Percentiles rank a stretch among this genome's conserved stretches.
These are phyloP conservation scores for Ascochyta rabiei DNA, from an alignment of 2,329 filamentous ascomycete genomes.

Conservation along the genomic window DNA sequence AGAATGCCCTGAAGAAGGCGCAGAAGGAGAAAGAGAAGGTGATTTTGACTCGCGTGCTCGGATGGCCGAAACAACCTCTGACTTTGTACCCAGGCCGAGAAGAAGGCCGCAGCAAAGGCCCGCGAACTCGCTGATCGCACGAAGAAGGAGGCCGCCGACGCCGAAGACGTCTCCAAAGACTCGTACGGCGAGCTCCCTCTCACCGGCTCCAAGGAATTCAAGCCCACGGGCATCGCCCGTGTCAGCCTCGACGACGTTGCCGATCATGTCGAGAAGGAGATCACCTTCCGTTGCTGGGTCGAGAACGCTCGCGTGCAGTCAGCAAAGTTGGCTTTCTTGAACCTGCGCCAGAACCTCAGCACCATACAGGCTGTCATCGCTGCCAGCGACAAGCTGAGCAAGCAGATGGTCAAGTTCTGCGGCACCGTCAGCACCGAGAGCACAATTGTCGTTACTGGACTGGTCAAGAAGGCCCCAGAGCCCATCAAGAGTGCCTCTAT, in stretches of 20 bases:
- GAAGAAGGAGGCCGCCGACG: slow-evolving; percentile 68
- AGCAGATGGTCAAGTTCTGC: slow-evolving; percentile 95
- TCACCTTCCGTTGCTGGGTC: slow-evolving; percentile 80
- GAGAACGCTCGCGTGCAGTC: slow-evolving; percentile 88
- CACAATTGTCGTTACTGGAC: slow-evolving; percentile 80
- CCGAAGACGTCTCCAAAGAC: slow-evolving; percentile 70
- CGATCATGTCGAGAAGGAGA: slow-evolving; percentile 50
- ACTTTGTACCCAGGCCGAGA: slow-evolving; percentile 41
- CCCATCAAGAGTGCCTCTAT: slow-evolving; percentile 88
- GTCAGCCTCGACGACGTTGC: slow-evolving; percentile 61
- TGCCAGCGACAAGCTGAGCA: slow-evolving; percentile 67
- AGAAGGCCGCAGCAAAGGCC: slow-evolving; percentile 49
- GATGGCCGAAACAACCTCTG: neutral
- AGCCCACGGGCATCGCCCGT: slow-evolving; percentile 61
- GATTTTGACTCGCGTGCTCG: slow-evolving; percentile 4
- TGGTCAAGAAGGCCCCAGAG: slow-evolving; percentile 80
- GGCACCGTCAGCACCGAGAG: slow-evolving; percentile 77
- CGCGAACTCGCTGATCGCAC: slow-evolving; percentile 58
- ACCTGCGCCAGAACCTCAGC: slow-evolving; percentile 76
- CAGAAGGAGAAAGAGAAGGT: slow-evolving; percentile 52
- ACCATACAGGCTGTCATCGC: slow-evolving; percentile 82
- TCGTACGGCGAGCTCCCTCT: slow-evolving; percentile 78
- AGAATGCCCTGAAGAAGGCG: slow-evolving; percentile 51
- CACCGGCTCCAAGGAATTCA: slow-evolving; percentile 58
- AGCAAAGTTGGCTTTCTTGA: slow-evolving; percentile 89